Evolutionary conservation across 371 early-diverging fungal genomes (phyloP), one percentile per base, ranked within the genome.

Genomic region (Rhizopus sp.): DNA sequence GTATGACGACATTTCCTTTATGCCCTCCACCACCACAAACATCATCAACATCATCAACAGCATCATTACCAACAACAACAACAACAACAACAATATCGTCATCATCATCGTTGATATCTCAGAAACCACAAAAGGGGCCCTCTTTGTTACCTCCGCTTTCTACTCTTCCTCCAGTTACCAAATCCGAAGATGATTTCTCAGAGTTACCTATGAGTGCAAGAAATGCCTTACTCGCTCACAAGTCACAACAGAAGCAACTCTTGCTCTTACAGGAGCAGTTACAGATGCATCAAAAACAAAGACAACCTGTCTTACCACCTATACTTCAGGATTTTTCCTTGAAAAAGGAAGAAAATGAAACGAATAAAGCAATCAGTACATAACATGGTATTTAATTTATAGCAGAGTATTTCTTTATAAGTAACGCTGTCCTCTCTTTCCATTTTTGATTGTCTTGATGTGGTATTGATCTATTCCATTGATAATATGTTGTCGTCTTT

Each of bases 221-320:
- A 34, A 71, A 67, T 35, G 75, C 73, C 3, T 57, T 75, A 12
- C 38, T 64, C 45, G 71, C 63, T 15, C 75, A 75, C 63, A 78
- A 72, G 40, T 48, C 67, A 29, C 75, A 75, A 45, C 69, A 72
- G 49, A 69, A 72, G 31, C 70, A 75, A 29, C 49, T 78, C 12
- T 37, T 75, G 50, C 56, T 70, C 44, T 53, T 75, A 33, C 78
- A 78, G 48, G 75, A 78, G 53, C 70, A 78, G 44, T 44, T 78
- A 42, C 79, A 78, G 32, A 57, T 66, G 33, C 78, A 74, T 53
- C 74, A 77, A 40, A 50, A 60, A 38, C 37, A 49, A 56, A 7
- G 51, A 38, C 16, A 62, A 51, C 35, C 17, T 23, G 23, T 23
- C 23, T 23, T 62, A 40, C 62, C 62, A 17, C 62, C 62, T 29